Conservation (phyloP, 2,329 filamentous ascomycete species). For the Aspergillus niger region DNA sequence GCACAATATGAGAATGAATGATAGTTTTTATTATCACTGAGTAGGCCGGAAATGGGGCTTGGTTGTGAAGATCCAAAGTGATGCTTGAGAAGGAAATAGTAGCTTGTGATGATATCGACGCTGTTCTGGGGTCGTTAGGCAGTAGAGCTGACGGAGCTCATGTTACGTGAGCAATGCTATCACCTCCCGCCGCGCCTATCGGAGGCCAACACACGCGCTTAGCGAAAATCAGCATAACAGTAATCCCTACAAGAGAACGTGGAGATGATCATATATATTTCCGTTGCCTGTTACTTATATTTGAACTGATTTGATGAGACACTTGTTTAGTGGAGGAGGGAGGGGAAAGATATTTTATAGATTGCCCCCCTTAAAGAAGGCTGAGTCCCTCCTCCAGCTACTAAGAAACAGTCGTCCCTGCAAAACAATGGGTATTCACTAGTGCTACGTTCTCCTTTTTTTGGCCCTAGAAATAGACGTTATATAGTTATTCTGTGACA, state of each 20-base stretch:
- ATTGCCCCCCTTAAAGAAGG: no score
- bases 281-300: no score
- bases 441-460: no score
- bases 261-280: no score
- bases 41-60: background rate
- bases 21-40: slow-evolving; percentile 4
- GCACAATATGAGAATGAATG: slow-evolving; percentile 8
- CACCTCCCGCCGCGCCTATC: slow-evolving; percentile 20
- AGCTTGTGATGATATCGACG: slow-evolving; percentile 14
- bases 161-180: slow-evolving; percentile 25
- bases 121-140: slow-evolving; percentile 25
- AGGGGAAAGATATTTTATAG: no score
- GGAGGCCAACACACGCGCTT: slow-evolving; percentile 19
- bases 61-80: background rate
- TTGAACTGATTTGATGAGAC: no score
- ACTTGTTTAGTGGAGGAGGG: no score
- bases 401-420: no score
- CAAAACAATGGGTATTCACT: no score
- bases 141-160: slow-evolving; percentile 43
- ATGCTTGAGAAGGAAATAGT: slow-evolving; percentile 23
- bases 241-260: no score
- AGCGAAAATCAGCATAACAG: background rate
- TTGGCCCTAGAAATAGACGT: no score
- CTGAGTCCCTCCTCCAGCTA: no score
- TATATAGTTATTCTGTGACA: background rate